These are phyloP conservation scores for Diaporthe batatas DNA, from an alignment of 2,329 filamentous ascomycete species.

Conservation along the genomic window DNA sequence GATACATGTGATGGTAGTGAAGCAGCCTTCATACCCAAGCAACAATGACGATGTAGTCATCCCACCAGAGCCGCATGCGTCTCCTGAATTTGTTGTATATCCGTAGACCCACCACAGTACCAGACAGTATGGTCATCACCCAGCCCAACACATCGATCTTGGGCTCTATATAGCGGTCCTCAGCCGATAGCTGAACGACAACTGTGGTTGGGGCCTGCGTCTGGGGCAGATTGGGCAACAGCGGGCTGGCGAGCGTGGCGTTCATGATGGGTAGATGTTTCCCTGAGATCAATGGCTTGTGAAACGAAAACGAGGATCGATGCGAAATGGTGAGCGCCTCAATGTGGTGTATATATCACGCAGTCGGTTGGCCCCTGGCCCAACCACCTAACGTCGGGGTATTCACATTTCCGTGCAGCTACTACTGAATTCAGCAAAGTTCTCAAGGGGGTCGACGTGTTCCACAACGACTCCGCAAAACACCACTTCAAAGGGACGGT, in stretches of 20 bases:
- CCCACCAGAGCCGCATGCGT: slow-evolving; percentile 30
- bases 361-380: neutral
- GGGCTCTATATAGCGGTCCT: slow-evolving; percentile 21
- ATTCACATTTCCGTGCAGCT: slow-evolving; percentile 1
- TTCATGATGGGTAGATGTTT: slow-evolving; percentile 11
- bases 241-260: slow-evolving; percentile 1
- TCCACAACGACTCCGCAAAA: slow-evolving; percentile 6
- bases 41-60: slow-evolving; percentile 35
- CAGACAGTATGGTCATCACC: slow-evolving; percentile 7
- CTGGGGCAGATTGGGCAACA: slow-evolving; percentile 12
- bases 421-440: slow-evolving; percentile 13
- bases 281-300: slow-evolving; percentile 19
- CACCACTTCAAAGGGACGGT: neutral
- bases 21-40: slow-evolving; percentile 9
- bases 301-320: slow-evolving; percentile 17
- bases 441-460: slow-evolving; percentile 21
- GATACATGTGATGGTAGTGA: neutral
- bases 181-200: slow-evolving; percentile 2
- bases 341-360: slow-evolving; percentile 4
- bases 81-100: slow-evolving; percentile 33
- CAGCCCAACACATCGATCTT: slow-evolving; percentile 27
- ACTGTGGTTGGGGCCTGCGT: neutral
- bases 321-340: neutral
- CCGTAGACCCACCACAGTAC: slow-evolving; percentile 23
- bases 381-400: neutral